These are phyloP conservation scores for Suillus subluteus DNA, from an alignment of 768 basidiomycete genomes.

Conservation along the genomic window DNA sequence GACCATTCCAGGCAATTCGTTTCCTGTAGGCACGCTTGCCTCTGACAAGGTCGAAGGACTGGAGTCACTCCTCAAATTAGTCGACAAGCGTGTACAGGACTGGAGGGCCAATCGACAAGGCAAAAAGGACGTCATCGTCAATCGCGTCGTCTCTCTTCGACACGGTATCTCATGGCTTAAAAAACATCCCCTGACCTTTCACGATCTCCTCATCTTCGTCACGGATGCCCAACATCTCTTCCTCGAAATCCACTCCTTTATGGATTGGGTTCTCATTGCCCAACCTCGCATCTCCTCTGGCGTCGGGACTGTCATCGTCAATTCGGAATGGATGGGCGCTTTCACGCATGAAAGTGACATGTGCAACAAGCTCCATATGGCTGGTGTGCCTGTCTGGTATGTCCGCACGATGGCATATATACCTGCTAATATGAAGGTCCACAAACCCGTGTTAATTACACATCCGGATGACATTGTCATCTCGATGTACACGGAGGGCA, in stretches of 20 bases:
- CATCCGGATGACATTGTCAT: neutral
- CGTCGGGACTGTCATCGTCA: neutral
- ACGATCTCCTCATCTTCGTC: neutral
- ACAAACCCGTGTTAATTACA: neutral
- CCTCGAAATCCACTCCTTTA: neutral
- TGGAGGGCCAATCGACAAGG: neutral
- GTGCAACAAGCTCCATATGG: neutral
- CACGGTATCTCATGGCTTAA: neutral
- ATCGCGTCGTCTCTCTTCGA: neutral
- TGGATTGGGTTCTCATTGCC: neutral
- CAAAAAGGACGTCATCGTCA: neutral
- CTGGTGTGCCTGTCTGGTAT: constrained; percentile 1
- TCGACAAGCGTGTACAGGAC: neutral
- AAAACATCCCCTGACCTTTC: neutral
- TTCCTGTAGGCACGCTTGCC: constrained; percentile 2
- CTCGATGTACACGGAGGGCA: neutral
- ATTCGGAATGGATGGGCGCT: neutral
- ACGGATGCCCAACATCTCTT: neutral
- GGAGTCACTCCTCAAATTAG: neutral
- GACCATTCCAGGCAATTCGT: neutral
- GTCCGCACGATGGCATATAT: neutral
- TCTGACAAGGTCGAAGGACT: neutral
- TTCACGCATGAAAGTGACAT: neutral
- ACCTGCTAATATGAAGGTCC: neutral
- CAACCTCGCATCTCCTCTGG: constrained; percentile 3